Conservation (phyloP, 805 yeast species). For the Kluyveromyces siamensis region DNA sequence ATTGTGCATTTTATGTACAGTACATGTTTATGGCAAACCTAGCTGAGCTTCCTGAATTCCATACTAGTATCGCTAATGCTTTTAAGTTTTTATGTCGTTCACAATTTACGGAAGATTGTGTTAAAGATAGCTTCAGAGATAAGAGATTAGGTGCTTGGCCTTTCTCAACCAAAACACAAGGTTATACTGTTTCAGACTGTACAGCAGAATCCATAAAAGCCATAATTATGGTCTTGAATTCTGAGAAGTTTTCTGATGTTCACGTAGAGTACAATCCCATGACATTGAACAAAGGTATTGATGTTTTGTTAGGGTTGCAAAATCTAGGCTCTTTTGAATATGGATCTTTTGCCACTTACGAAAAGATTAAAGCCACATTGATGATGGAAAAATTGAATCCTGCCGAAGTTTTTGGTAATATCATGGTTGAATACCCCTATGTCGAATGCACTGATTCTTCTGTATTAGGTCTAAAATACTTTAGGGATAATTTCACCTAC, state of each 20-base stretch:
- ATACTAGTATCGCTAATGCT: slow-evolving; percentile 52
- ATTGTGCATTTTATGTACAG: slow-evolving; percentile 83
- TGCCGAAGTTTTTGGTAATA: slow-evolving; percentile 96
- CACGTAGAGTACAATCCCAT: slow-evolving; percentile 45
- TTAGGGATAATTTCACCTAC: slow-evolving; percentile 57
- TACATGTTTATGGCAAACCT: slow-evolving; percentile 72
- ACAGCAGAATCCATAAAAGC: slow-evolving; percentile 95
- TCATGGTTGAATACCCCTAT: slow-evolving; percentile 97
- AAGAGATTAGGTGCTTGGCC: slow-evolving; percentile 90
- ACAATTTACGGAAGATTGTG: slow-evolving; percentile 78
- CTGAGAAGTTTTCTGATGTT: slow-evolving; percentile 40
- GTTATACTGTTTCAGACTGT: slow-evolving; percentile 93
- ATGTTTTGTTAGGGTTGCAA: slow-evolving; percentile 66
- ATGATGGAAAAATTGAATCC: slow-evolving; percentile 75
- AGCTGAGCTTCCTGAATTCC: slow-evolving; percentile 58
- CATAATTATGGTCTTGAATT: slow-evolving; percentile 77
- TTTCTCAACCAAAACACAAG: slow-evolving; percentile 90
- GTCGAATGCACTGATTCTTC: slow-evolving; percentile 97
- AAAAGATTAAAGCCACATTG: slow-evolving; percentile 72
- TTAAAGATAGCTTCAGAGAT: slow-evolving; percentile 72
- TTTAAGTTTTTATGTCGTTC: slow-evolving; percentile 68
- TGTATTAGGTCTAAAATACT: slow-evolving; percentile 78
- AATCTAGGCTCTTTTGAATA: slow-evolving; percentile 69
- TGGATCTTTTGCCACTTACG: slow-evolving; percentile 93
- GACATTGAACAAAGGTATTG: slow-evolving; percentile 59